phyloP scores from a whole-genome alignment of 1,139 yeast genomes.

The Spathaspora jeffriesii region DNA sequence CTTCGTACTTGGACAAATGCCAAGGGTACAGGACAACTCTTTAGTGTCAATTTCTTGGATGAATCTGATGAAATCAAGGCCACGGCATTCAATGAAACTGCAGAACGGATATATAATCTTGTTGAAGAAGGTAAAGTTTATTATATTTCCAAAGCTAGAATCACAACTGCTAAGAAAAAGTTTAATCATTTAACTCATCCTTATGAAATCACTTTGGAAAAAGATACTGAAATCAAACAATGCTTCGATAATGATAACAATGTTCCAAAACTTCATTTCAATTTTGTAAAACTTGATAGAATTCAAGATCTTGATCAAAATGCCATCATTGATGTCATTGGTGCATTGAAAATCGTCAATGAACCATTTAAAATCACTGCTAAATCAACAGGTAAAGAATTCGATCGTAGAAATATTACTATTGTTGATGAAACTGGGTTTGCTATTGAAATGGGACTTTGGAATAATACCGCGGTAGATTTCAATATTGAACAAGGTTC shows the following conservation, averaged over 20 bases:
- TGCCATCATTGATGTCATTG: conserved; percentile 81
- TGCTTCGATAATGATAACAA: conserved; percentile 54
- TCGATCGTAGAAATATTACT: conserved; percentile 85
- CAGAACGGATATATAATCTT: conserved; percentile 71
- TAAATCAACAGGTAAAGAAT: conserved; percentile 87
- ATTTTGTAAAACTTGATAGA: conserved; percentile 69
- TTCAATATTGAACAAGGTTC: conserved; percentile 77
- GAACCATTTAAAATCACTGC: conserved; percentile 84
- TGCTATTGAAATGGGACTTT: conserved; percentile 78
- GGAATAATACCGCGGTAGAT: conserved; percentile 87
- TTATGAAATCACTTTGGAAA: conserved; percentile 81
- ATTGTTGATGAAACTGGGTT: conserved; percentile 85
- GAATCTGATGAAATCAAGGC: conserved; percentile 97
- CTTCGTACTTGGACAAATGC: conserved; percentile 86
- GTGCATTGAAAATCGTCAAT: conserved; percentile 75
- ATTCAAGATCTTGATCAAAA: conserved; percentile 71
- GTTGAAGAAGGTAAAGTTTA: conserved; percentile 91
- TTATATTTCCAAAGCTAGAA: conserved; percentile 78
- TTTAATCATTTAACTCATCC: conserved; percentile 86
- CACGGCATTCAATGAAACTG: conserved; percentile 89
- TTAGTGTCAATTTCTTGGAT: conserved; percentile 85
- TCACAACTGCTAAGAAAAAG: conserved; percentile 83
- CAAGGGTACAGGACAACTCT: conserved; percentile 87
- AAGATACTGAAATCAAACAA: conserved; percentile 75
- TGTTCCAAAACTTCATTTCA: conserved; percentile 80